phyloP scores from a whole-genome alignment of 169 alveolate species.

The Babesia divergens region DNA sequence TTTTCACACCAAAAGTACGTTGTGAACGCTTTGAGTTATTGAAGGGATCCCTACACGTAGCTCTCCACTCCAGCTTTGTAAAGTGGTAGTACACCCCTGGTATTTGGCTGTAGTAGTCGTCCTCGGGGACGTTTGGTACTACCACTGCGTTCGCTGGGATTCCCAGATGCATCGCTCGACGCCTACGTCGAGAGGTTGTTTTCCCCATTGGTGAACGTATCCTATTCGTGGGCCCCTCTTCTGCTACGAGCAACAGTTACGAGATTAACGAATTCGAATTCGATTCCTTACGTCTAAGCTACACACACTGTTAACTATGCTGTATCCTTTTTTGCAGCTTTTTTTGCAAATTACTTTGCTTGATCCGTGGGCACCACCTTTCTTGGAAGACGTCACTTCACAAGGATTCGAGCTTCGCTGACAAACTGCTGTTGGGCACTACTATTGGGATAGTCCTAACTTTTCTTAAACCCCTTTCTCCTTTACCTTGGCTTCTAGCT shows the following conservation, averaged over 20 bases:
- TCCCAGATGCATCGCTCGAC: background rate
- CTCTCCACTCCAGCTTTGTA: conserved; percentile 64
- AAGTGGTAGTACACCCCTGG: conserved; percentile 64
- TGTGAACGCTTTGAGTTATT: conserved; percentile 60
- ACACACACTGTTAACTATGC: conserved; percentile 36
- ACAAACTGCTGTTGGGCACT: too few species aligned
- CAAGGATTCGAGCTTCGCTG: too few species aligned
- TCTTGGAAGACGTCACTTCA: too few species aligned
- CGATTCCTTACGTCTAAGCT: background rate
- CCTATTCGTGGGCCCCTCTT: background rate
- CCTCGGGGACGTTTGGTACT: conserved; percentile 43
- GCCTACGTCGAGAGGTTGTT: background rate
- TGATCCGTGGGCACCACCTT: too few species aligned
- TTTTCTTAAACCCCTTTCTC: too few species aligned
- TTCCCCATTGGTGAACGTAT: background rate
- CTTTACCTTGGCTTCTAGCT: too few species aligned
- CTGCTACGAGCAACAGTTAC: background rate
- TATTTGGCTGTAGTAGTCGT: conserved; percentile 52
- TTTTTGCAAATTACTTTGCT: too few species aligned
- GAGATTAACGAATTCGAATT: background rate
- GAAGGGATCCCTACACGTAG: conserved; percentile 64
- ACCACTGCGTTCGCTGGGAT: conserved; percentile 32
- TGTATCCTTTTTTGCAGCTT: too few species aligned
- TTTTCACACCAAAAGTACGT: conserved; percentile 58
- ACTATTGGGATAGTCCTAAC: too few species aligned